These are phyloP conservation scores for Psophocarpus tetragonolobus DNA, from an alignment of 306 rosid species.

Conservation along the genomic window DNA sequence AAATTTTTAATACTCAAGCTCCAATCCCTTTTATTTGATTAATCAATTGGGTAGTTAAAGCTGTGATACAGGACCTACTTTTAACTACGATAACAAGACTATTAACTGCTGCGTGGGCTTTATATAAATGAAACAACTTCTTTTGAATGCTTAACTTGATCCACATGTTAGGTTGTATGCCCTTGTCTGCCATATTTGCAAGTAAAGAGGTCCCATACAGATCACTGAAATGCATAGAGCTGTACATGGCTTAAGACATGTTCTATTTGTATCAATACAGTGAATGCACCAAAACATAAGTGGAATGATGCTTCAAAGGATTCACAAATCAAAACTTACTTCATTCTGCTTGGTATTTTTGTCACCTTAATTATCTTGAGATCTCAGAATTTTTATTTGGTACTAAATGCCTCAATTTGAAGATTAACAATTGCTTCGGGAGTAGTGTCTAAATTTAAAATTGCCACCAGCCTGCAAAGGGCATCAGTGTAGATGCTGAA, in stretches of 20 bases:
- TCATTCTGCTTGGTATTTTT: not conserved
- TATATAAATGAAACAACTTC: conserved; percentile 51
- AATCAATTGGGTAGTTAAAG: conserved; percentile 70
- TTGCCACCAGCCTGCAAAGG: no score
- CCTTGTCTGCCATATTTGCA: conserved; percentile 28
- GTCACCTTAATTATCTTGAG: not conserved
- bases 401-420: no score
- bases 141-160: conserved; percentile 49
- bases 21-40: conserved; percentile 61
- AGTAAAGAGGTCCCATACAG: conserved; percentile 43
- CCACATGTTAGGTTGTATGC: conserved; percentile 35
- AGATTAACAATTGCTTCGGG: no score
- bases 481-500: no score
- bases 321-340: conserved; percentile 18
- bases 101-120: conserved; percentile 49
- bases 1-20: conserved; percentile 34
- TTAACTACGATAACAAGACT: conserved; percentile 72
- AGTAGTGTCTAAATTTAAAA: no score
- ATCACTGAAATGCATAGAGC: conserved; percentile 40
- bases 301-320: conserved; percentile 14
- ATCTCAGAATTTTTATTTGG: not conserved
- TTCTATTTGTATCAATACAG: conserved; percentile 22
- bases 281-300: conserved; percentile 25
- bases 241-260: conserved; percentile 24
- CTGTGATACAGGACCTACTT: conserved; percentile 80